phyloP scores from a whole-genome alignment of 2,329 filamentous ascomycete species.

The Cladosporium sp. region DNA sequence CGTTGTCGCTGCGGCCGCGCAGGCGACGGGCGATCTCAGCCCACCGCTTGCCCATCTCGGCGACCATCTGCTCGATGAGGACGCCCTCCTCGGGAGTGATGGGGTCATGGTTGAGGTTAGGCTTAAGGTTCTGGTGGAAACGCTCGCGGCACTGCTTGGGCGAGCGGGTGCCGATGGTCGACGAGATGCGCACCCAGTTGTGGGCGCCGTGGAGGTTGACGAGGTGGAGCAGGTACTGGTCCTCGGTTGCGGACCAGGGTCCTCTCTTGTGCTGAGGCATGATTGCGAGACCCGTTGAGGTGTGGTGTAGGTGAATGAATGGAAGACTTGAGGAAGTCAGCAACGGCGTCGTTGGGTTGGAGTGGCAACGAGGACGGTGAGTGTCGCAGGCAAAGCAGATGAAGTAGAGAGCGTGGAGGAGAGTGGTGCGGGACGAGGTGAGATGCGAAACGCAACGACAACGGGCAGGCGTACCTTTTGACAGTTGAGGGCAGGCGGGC shows the following conservation, averaged over 20 bases:
- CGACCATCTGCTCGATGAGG: conserved; percentile 70
- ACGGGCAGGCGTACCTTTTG: conserved; percentile 12
- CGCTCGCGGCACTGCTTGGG: conserved; percentile 94
- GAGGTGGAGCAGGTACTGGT: conserved; percentile 62
- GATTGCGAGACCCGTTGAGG: conserved; percentile 14
- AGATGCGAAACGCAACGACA: conserved; percentile 1
- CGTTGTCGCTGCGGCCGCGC: conserved; percentile 83
- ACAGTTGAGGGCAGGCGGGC: conserved; percentile 8
- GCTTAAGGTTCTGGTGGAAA: conserved; percentile 86
- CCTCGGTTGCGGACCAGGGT: conserved; percentile 76
- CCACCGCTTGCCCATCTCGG: conserved; percentile 78
- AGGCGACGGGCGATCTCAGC: conserved; percentile 83
- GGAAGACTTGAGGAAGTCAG: conserved; percentile 12
- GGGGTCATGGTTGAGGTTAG: conserved; percentile 72
- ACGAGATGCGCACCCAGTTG: conserved; percentile 86
- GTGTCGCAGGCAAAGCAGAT: conserved; percentile 15
- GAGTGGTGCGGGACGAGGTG: conserved; percentile 1
- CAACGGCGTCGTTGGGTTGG: conserved; percentile 15
- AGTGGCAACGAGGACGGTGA: conserved; percentile 12
- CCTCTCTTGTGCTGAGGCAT: conserved; percentile 61
- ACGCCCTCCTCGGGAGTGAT: conserved; percentile 70
- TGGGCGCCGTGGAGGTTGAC: conserved; percentile 66
- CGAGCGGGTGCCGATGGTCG: conserved; percentile 67
- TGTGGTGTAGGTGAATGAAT: conserved; percentile 6
- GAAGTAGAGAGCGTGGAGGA: conserved; percentile 11